Base-by-base conservation (phyloP, 148 eudicot genomes). In the Camellia granthamiana region DNA sequence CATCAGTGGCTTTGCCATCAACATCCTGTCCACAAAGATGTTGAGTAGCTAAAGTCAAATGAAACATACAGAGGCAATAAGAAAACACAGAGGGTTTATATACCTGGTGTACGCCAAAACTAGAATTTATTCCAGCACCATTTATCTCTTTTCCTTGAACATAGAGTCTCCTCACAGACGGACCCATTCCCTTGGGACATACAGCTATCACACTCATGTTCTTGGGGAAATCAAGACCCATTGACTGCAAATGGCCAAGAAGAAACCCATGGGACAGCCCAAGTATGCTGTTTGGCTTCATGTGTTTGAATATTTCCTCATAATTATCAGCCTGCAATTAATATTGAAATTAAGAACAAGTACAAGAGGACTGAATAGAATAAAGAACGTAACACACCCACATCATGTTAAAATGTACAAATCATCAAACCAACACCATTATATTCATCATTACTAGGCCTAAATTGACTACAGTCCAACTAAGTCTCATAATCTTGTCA, bases 171-270 rank as follows among this genome's bases (percentile, higher is more conserved):
- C 99, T 90, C 56, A 94, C 99, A 64, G 99, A 96, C 30, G 98
- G 99, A 41, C 98, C 99, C 99, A 96, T 96, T 56, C 99, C 99
- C 92, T 96, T 96, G 38, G 99, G 99, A 78, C 99, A 94, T 67
- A 96, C 99, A 70, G 99, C 99, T 76, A 96, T 83, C 23, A 96
- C 99, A 76, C 99, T 91, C 69, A 94, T 85, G 88, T 96, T 86
- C 77, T 94, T 90, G 71, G 99, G 99, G 74, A 96, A 96, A 61
- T 96, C 99, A 79, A 84, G 85, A 60, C 94, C 98, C 60, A 89
- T 4, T 69, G 99, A 93, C 84, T 96, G 99, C 85, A 96, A 82
- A 90, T 96, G 99, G 46, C 99, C 99, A 80, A 96, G 86, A 69
- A 96, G 94, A 85, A 96, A 96, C 38, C 99, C 99, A 79, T 96